A percentile compares a stretch with the other conserved stretches of the same genome.
Evolutionary conservation across 805 yeast species (phyloP).

Genomic region (Zygoascus tannicola): DNA sequence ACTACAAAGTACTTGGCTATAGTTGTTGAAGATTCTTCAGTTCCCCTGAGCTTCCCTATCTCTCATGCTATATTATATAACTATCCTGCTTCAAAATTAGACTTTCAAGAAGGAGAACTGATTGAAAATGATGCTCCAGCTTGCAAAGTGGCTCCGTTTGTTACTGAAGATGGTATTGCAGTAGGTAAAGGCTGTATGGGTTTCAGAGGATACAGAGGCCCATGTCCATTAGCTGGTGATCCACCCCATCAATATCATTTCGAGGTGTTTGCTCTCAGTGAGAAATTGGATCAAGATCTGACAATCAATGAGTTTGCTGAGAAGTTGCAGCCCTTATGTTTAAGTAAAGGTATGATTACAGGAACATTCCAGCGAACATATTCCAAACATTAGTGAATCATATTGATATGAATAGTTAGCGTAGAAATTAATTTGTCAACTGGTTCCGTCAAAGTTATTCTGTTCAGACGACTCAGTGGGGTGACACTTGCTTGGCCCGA

Average conservation of each 20-base stretch:
- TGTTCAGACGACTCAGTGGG: no score
- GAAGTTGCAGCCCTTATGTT: conserved; percentile 4
- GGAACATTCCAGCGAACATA: conserved; percentile 15
- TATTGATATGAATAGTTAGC: no score
- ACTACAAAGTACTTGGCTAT: conserved; percentile 9
- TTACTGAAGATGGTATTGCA: background rate
- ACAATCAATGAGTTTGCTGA: background rate
- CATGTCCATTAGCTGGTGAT: conserved; percentile 14
- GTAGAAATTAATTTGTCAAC: no score
- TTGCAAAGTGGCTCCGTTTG: background rate
- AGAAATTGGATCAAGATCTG: conserved; percentile 2
- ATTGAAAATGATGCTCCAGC: background rate
- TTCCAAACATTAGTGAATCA: no score
- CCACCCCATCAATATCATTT: conserved; percentile 17
- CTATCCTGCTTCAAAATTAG: background rate
- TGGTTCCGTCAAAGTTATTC: no score
- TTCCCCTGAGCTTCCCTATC: conserved; percentile 14
- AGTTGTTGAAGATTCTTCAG: conserved; percentile 14
- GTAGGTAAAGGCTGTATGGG: conserved; percentile 13
- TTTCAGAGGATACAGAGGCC: conserved; percentile 12
- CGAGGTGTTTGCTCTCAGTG: conserved; percentile 12
- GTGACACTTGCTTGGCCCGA: no score
- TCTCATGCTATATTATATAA: conserved; percentile 12
- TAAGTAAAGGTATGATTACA: conserved; percentile 9
- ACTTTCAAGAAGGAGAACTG: conserved; percentile 6